Evolutionary conservation across 345 rosid species (phyloP).

Genomic region (Gossypium raimondii): DNA sequence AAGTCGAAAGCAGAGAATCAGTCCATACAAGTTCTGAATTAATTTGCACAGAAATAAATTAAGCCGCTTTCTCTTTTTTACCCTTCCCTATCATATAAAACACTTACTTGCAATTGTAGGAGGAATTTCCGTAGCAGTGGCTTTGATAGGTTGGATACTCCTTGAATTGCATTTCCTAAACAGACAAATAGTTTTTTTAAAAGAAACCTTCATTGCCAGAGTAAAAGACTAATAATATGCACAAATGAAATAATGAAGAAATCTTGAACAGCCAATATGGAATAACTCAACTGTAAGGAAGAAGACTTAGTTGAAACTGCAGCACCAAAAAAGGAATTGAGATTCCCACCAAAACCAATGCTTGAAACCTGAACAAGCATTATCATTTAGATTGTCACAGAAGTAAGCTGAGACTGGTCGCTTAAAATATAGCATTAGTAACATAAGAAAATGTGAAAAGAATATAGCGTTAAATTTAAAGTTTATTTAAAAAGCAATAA

Average conservation of each 20-base stretch:
- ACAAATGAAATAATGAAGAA: neutral
- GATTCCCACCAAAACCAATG: conserved; percentile 34
- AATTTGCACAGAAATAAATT: neutral
- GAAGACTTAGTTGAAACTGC: conserved; percentile 35
- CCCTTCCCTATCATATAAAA: neutral
- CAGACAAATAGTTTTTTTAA: neutral
- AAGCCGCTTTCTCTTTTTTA: neutral
- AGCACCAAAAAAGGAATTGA: conserved; percentile 42
- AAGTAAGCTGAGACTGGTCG: neutral
- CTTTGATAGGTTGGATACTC: conserved; percentile 59
- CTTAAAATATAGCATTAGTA: neutral
- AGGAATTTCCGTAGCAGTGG: conserved; percentile 77
- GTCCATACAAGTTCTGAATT: conserved; percentile 14
- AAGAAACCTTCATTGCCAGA: neutral
- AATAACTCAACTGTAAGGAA: conserved; percentile 57
- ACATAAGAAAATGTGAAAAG: neutral
- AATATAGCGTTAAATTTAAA: neutral
- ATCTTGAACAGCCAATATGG: neutral
- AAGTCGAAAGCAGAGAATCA: conserved; percentile 23
- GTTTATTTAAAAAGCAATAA: too few species aligned
- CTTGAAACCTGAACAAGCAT: conserved; percentile 29
- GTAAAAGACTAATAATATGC: neutral
- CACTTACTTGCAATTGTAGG: conserved; percentile 56
- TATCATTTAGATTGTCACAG: neutral
- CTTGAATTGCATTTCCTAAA: conserved; percentile 42